Conservation (phyloP, 2,329 filamentous ascomycete genomes). For the Phialemoniopsis sp. region DNA sequence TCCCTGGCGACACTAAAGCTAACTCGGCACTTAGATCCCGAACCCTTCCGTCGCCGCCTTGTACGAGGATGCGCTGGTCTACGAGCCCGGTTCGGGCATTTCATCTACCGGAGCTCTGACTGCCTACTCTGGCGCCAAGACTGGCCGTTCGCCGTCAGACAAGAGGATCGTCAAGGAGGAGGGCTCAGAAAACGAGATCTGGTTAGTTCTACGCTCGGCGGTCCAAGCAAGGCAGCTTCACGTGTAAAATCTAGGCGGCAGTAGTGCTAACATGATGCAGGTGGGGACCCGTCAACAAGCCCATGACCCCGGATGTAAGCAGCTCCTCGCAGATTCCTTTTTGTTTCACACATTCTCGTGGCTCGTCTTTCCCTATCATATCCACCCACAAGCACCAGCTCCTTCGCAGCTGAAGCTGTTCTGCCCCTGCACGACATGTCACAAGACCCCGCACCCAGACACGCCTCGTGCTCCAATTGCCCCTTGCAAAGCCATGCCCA, state of each 20-base stretch:
- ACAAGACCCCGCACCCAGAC: constrained; percentile 2
- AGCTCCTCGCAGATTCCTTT: constrained; percentile 5
- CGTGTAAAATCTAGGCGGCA: no score
- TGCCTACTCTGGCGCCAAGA: constrained; percentile 97
- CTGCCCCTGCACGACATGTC: not conserved
- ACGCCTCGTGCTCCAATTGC: not conserved
- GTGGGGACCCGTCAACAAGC: constrained; percentile 99
- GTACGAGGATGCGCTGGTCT: constrained; percentile 97
- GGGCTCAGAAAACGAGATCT: constrained; percentile 84
- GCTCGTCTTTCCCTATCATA: not conserved
- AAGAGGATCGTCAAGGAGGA: constrained; percentile 96
- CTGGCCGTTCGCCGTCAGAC: constrained; percentile 91
- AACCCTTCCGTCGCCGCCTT: constrained; percentile 94
- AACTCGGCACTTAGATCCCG: constrained; percentile 50
- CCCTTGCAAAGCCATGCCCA: constrained; percentile 1
- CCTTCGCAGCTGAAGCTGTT: no score
- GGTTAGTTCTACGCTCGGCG: constrained; percentile 42
- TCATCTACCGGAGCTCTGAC: constrained; percentile 92
- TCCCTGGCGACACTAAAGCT: not conserved
- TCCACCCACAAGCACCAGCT: not conserved
- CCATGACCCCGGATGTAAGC: constrained; percentile 94
- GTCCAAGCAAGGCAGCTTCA: constrained; percentile 1
- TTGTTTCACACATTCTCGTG: constrained; percentile 1
- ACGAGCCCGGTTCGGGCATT: constrained; percentile 96
- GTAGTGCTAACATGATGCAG: constrained; percentile 17